Evolutionary conservation across 768 basidiomycete species (phyloP), one percentile per base, ranked within the genome.

Genomic region (Boletus tomentosulus): DNA sequence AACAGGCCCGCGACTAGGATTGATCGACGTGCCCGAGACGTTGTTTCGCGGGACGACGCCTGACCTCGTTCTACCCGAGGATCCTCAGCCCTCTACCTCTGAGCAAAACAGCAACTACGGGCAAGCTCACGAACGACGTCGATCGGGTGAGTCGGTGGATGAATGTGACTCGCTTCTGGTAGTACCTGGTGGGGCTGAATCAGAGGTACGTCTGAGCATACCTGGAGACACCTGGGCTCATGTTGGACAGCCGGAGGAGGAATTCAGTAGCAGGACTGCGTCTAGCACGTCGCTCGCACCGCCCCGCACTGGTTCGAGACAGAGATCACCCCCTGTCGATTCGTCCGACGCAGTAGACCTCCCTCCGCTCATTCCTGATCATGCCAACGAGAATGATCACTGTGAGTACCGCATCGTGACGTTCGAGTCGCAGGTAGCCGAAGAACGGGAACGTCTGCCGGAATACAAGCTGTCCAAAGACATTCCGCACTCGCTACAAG

Each of bases 401-500:
- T 33, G 55, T 8, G 57, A 49, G 16, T 51, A 65, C 39, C 59
- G 49, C 1, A 12, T 64, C 28, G 13, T 66, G 8, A 64, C 67
- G 2, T 69, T 67, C 65, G 51, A 42, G 7, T 66, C 67, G 1
- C 38, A 51, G 6, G 51, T 62, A 6, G 54, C 57, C 3, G 56
- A 55, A n/a, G 51, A 59, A n/a, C 58, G 64, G 12, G 41, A 46
- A 9, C 53, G 58, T 8, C 43, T 52, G 3, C 64, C 68, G 5
- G 65, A 64, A 19, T 65, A 66, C 42, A 62, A 58, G 44, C 61
- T 71, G 15, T 65, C 81, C 2, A 74, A 68, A 53, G 76, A 88
- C 55, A 73, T 89, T n/a, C 83, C 84, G 1, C 82, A 84, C 57
- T 57, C 73, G 3, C 63, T 89, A 6, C 84, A 88, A 53, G 87